Evolutionary conservation across 345 rosid genomes (phyloP), one percentile per base, ranked within the genome.

Genomic region (Boechera divaricarpa): DNA sequence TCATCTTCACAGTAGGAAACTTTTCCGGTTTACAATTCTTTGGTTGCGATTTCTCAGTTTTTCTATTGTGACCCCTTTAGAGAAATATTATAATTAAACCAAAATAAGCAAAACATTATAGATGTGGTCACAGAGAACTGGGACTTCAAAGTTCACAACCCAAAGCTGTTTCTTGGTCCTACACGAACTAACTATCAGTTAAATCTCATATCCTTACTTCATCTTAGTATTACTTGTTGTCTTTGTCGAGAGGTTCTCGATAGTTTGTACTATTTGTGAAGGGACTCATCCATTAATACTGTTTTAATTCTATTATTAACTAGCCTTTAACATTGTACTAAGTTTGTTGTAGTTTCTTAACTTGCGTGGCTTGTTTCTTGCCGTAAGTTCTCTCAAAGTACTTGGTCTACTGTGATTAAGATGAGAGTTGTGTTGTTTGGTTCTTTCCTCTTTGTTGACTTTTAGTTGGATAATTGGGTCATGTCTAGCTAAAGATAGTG

Each of bases 281-380:
- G 69, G 69, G 61, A 69, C 79, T 60, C 33, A 16, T 49, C 6
- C 54, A 68, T 68, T 67, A 49, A 31, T 31, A 49, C 67, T 6
- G 5, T 52, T 18, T 49, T 69, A 38, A 33, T 63, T 70, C 42
- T 51, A 5, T 69, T 10, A 69, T 53, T 69, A 69, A 76, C 31
- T 62, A 53, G 59, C 31, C 59, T 70, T 63, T 44, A 69, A 41
- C 55, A 24, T 3, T 69, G 63, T 63, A 63, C 71, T 77, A 35
- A 54, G 76, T 70, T 63, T 70, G 70, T 45, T 77, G 59, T 7
- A 38, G 59, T 69, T 69, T 75, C 35, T 16, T 69, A 33, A 35
- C 47, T 44, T 69, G 65, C 59, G 76, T 77, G 75, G 80, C 75
- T 70, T 63, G 35, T 63, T 70, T 55, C 29, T 69, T 69, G 56